Evolutionary conservation across 2,329 filamentous ascomycete species (phyloP).

Genomic region (Teratosphaeria pseudoeucalypti): DNA sequence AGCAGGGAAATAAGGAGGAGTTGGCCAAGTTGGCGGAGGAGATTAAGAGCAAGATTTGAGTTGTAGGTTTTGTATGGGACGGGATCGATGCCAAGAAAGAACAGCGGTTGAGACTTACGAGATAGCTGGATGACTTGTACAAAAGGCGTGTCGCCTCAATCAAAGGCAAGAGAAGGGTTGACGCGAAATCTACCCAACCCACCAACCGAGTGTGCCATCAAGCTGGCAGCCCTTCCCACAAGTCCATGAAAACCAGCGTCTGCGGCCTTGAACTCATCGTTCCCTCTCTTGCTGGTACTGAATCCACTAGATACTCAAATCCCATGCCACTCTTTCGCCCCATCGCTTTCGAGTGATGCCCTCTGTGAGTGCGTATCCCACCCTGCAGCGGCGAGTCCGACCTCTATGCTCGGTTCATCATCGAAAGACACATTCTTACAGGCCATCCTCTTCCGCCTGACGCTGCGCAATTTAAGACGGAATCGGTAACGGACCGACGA

Average conservation of each 20-base stretch:
- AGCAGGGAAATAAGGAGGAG: slow-evolving; percentile 67
- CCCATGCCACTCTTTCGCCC: neutral
- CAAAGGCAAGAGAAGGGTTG: neutral
- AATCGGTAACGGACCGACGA: too few species aligned
- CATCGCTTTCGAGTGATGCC: neutral
- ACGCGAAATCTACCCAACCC: too few species aligned
- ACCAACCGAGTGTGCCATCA: too few species aligned
- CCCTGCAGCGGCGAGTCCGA: neutral
- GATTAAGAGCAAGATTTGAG: slow-evolving; percentile 77
- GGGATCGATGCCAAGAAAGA: neutral
- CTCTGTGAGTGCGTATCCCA: neutral
- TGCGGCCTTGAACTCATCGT: neutral
- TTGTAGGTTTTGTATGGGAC: neutral
- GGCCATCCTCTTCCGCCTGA: too few species aligned
- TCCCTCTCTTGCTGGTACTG: neutral
- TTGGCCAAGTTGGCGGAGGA: slow-evolving; percentile 72
- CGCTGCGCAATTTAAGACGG: too few species aligned
- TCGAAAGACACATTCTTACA: too few species aligned
- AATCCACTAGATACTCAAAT: neutral
- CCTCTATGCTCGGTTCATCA: too few species aligned
- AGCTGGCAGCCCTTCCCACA: too few species aligned
- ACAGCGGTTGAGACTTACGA: neutral
- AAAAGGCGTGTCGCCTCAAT: neutral
- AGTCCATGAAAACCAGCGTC: neutral
- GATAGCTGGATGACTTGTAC: neutral